phyloP scores from a whole-genome alignment of 2,329 filamentous ascomycete species.

The Pestalotiopsis sp. region DNA sequence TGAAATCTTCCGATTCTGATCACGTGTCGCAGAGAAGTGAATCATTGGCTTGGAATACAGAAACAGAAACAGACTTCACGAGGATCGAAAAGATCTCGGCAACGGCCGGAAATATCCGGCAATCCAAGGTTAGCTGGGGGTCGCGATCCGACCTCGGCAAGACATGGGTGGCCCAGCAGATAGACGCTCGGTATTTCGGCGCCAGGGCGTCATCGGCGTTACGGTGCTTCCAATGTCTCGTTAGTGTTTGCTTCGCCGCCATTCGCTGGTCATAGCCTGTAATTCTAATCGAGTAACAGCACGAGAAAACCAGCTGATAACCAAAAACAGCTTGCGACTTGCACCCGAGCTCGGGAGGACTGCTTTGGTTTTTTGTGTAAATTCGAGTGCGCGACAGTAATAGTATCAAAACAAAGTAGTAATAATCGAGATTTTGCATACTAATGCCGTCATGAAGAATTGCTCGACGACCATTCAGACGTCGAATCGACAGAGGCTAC shows the following conservation, averaged over 20 bases:
- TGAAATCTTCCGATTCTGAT: not conserved
- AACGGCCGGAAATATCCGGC: constrained; percentile 12
- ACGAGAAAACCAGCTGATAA: not conserved
- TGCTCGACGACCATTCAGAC: not conserved
- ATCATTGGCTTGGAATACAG: not conserved
- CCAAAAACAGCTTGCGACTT: not conserved
- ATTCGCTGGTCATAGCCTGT: not conserved
- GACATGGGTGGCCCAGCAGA: not conserved
- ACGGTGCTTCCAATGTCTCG: not conserved
- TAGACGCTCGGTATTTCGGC: constrained; percentile 10
- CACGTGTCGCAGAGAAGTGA: not conserved
- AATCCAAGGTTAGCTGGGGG: constrained; percentile 1
- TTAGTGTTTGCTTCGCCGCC: not conserved
- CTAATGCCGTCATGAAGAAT: not conserved
- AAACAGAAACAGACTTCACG: no score
- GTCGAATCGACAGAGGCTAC: not conserved
- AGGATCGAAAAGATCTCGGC: not conserved
- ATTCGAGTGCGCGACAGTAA: not conserved
- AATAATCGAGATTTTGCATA: not conserved
- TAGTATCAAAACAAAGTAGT: not conserved
- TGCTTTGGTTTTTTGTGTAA: no score
- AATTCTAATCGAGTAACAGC: not conserved
- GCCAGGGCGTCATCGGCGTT: constrained; percentile 5
- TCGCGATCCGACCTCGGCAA: constrained; percentile 15
- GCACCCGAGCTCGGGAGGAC: not conserved